These are phyloP conservation scores for Purpureocillium takamizusanense DNA, from an alignment of 2,329 filamentous ascomycete genomes.

Conservation along the genomic window DNA sequence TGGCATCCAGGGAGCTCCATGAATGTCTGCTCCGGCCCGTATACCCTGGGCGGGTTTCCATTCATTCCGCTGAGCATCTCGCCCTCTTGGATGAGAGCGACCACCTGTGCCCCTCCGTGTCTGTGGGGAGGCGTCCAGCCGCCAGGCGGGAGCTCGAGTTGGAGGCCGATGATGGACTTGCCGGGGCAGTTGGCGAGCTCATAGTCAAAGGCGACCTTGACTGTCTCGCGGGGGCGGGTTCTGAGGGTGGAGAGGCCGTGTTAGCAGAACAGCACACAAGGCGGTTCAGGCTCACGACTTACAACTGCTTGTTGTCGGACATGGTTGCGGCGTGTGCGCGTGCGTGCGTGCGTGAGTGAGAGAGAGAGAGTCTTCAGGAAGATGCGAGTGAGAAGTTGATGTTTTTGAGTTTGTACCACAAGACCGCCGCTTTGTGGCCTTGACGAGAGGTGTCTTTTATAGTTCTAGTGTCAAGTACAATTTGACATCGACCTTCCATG, in stretches of 20 bases:
- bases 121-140: conserved; percentile 33
- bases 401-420: no score
- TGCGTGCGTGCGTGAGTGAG: no score
- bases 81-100: conserved; percentile 28
- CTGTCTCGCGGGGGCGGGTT: conserved; percentile 4
- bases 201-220: conserved; percentile 13
- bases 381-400: no score
- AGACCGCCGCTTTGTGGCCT: no score
- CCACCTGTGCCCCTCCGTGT: conserved; percentile 32
- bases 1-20: conserved; percentile 38
- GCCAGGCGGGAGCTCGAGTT: conserved; percentile 24
- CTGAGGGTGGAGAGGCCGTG: background rate
- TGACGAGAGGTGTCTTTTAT: no score
- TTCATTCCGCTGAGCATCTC: conserved; percentile 39
- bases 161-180: conserved; percentile 29
- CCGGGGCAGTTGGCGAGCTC: conserved; percentile 27
- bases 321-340: no score
- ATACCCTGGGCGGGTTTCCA: conserved; percentile 27
- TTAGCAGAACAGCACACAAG: no score
- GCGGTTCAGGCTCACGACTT: no score
- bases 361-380: no score
- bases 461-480: no score
- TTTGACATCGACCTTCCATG: no score
- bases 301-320: no score
- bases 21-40: conserved; percentile 27